A percentile compares a stretch with the other conserved stretches of the same genome.
These are phyloP conservation scores for Styphnolobium japonicum DNA, from an alignment of 306 rosid genomes.

Conservation along the genomic window DNA sequence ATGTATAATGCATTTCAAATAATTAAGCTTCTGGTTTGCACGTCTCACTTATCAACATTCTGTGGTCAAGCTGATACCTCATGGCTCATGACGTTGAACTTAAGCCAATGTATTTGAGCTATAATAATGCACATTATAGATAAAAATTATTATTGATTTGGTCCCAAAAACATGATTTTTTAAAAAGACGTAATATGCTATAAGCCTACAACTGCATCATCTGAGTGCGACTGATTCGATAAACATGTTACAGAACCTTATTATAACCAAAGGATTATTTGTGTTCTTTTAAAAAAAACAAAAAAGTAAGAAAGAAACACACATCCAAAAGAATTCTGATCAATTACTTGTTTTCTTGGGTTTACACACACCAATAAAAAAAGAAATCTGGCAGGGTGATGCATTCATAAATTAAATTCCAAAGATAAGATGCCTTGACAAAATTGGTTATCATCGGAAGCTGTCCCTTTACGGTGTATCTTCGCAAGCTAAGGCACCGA, in stretches of 20 bases:
- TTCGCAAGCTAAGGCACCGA: background rate
- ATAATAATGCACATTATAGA: background rate
- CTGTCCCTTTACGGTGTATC: constrained; percentile 24
- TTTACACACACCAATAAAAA: background rate
- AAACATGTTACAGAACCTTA: background rate
- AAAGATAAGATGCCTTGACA: constrained; percentile 6
- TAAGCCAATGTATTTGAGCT: background rate
- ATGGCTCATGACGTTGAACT: background rate
- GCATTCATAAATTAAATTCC: constrained; percentile 3
- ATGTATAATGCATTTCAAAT: no score
- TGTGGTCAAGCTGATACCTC: background rate
- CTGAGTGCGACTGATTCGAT: background rate
- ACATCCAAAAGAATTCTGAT: background rate
- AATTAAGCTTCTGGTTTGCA: background rate
- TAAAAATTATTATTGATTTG: background rate
- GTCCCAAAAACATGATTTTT: background rate
- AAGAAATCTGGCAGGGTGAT: background rate
- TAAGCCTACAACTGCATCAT: background rate
- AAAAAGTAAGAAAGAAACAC: background rate
- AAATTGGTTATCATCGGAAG: background rate
- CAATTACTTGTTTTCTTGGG: background rate
- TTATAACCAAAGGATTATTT: background rate
- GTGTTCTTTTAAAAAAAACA: background rate
- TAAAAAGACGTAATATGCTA: background rate
- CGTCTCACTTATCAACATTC: background rate